phyloP scores from a whole-genome alignment of 768 basidiomycete species.

The Lactarius hengduanensis region DNA sequence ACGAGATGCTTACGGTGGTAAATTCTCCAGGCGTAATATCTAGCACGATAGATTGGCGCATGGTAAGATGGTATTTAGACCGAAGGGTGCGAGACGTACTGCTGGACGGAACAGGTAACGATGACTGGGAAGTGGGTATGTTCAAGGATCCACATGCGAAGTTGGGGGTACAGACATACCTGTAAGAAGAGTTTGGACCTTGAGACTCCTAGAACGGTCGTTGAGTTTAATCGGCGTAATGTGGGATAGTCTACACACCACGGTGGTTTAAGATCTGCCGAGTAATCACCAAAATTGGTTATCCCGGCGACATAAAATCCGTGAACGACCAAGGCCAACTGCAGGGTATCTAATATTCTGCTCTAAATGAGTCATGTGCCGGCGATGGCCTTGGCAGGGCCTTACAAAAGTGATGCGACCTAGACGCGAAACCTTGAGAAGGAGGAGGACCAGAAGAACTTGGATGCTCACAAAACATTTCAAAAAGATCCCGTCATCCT shows the following conservation, averaged over 20 bases:
- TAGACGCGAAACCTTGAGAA: background rate
- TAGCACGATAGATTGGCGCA: background rate
- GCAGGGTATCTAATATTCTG: constrained; percentile 8
- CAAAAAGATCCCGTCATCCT: constrained; percentile 4
- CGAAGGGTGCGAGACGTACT: background rate
- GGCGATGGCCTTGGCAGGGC: background rate
- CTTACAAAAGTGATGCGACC: constrained; percentile 13
- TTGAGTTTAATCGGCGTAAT: background rate
- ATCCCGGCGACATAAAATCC: constrained; percentile 10
- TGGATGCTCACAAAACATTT: constrained; percentile 7
- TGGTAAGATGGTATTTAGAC: background rate
- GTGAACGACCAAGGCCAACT: background rate
- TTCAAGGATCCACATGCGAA: background rate
- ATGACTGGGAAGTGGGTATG: background rate
- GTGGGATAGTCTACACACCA: background rate
- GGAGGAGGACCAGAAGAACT: background rate
- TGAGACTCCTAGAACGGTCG: constrained; percentile 4
- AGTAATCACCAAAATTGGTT: constrained; percentile 10
- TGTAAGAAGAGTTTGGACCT: background rate
- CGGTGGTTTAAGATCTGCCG: background rate
- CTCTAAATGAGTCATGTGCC: background rate
- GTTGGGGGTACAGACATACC: background rate
- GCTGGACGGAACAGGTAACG: background rate
- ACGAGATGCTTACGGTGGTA: background rate
- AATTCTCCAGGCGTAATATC: constrained; percentile 19